Evolutionary conservation across 2,329 filamentous ascomycete species (phyloP), one percentile per base, ranked within the genome.

Genomic region (Talaromyces atroroseus): DNA sequence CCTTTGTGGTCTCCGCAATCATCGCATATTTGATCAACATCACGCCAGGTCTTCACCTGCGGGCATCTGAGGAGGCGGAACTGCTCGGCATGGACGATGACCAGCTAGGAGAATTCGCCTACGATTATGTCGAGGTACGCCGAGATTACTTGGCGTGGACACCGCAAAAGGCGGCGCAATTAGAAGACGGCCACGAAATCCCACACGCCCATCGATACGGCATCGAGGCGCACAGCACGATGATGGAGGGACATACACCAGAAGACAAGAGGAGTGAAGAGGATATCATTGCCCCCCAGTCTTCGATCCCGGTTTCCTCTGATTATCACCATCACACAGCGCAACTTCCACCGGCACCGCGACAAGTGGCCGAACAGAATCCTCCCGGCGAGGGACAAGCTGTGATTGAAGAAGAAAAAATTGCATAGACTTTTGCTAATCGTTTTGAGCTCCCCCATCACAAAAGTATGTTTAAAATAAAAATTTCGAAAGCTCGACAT

Each of bases 1-100:
- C 85, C 29, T 89, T 89, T 65, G 77, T 80, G 58, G 71, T 89
- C 58, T 86, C 84, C 58, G 86, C 84, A 71, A 67, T 88, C 62
- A 86, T 90, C 64, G 81, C 88, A 24, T 88, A 86, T 72, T 70
- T 83, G 56, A 80, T 90, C 74, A 89, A 90, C 76, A 78, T 85
- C 60, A 77, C 89, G 47, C 87, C 87, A 0, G 86, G 87, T 24
- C 78, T 89, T 32, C 84, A 85, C 63, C 82, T 90, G 50, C 84
- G 87, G 55, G 86, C 85, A 57, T 76, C 78, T 14, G 76, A 83
- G 61, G 84, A 86, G 64, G 85, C 87, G 52, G 87, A 89, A 74
- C 80, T 89, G 53, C 76, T 87, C 23, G 87, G 87, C 51, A 79
- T 79, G 77, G 77, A 79, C 53, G 77, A 79, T 54, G 77, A 79